Conservation (phyloP, 2,329 filamentous ascomycete species). For the Epichloe festucae region DNA sequence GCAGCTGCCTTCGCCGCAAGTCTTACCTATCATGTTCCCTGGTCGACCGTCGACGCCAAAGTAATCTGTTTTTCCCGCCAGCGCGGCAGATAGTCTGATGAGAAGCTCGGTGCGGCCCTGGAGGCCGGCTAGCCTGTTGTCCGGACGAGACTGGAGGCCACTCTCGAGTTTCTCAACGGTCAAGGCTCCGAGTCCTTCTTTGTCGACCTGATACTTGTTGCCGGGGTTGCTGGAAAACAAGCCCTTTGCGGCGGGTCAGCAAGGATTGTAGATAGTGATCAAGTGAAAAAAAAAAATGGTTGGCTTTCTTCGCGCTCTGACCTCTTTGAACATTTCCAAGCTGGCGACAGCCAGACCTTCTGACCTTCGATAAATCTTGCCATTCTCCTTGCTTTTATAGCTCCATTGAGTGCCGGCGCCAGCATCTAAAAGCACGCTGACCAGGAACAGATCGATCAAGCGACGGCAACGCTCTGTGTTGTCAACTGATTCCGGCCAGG, state of each 20-base stretch:
- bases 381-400: constrained; percentile 85
- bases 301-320: constrained; percentile 12
- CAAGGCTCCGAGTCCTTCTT: constrained; percentile 59
- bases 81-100: constrained; percentile 58
- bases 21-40: constrained; percentile 82
- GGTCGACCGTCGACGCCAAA: constrained; percentile 78
- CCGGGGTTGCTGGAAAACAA: constrained; percentile 70
- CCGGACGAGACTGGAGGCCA: constrained; percentile 71
- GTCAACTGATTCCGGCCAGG: constrained; percentile 58
- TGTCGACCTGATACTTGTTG: constrained; percentile 85
- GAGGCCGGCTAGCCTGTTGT: constrained; percentile 72
- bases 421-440: constrained; percentile 74
- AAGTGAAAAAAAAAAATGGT: neutral
- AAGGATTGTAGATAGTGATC: neutral
- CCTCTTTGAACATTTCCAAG: constrained; percentile 82
- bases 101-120: constrained; percentile 75
- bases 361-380: constrained; percentile 67
- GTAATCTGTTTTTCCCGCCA: constrained; percentile 63
- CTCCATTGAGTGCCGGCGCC: constrained; percentile 85
- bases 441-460: constrained; percentile 62
- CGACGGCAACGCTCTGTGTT: constrained; percentile 61
- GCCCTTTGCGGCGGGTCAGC: constrained; percentile 33
- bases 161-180: constrained; percentile 63
- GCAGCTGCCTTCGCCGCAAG: no score
- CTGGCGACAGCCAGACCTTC: constrained; percentile 72